Conservation (phyloP, 2,329 filamentous ascomycete genomes). For the Acephala macrosclerotiorum region DNA sequence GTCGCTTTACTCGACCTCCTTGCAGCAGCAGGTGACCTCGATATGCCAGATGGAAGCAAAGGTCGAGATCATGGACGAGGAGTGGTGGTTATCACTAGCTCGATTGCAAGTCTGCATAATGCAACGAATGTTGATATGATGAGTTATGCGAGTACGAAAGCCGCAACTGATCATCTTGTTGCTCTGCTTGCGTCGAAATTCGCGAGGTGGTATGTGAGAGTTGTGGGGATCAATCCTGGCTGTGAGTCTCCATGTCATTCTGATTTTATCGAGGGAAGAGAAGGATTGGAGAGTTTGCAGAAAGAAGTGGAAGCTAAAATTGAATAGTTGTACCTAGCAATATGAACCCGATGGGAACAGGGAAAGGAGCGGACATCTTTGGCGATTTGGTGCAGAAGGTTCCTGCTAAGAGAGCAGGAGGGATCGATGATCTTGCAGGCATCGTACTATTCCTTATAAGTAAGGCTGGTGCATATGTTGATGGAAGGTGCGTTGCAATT, state of each 20-base stretch:
- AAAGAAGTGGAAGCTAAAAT: constrained; percentile 15
- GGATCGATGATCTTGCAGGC: constrained; percentile 51
- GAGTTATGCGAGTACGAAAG: constrained; percentile 59
- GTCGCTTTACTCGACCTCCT: constrained; percentile 55
- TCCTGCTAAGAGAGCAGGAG: constrained; percentile 48
- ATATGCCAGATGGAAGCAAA: constrained; percentile 38
- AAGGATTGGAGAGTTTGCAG: not conserved
- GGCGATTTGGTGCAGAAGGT: constrained; percentile 50
- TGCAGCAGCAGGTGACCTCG: constrained; percentile 47
- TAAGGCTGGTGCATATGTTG: constrained; percentile 51
- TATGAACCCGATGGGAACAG: constrained; percentile 51
- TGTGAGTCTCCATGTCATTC: constrained; percentile 43
- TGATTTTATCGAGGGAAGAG: not conserved
- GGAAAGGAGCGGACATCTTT: constrained; percentile 50
- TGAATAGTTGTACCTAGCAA: constrained; percentile 50
- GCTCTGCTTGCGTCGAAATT: constrained; percentile 57
- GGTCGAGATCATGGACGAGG: constrained; percentile 52
- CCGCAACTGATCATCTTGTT: constrained; percentile 59
- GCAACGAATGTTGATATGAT: constrained; percentile 59
- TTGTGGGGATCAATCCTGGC: constrained; percentile 53
- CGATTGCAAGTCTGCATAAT: constrained; percentile 60
- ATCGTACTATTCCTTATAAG: constrained; percentile 51
- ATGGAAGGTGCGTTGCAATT: constrained; percentile 49
- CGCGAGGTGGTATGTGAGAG: constrained; percentile 50
- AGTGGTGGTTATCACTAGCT: constrained; percentile 56